A percentile compares a stretch with the other conserved stretches of the same genome.
Conservation (phyloP, 129 eudicot species). For the Kitagawia praeruptora region DNA sequence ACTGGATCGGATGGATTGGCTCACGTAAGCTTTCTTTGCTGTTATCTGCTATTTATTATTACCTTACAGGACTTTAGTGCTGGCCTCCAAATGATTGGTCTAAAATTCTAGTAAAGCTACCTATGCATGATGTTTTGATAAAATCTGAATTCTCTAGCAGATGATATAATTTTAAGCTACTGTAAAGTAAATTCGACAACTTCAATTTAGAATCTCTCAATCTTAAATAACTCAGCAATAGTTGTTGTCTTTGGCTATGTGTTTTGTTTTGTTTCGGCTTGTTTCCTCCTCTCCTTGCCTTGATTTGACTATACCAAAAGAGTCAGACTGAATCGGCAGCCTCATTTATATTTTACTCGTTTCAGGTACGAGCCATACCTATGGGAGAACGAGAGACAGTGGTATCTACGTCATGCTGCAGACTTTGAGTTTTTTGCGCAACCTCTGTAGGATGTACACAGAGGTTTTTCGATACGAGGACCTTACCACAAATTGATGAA, state of each 20-base stretch:
- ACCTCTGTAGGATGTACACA: constrained; percentile 40
- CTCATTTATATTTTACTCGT: constrained; percentile 10
- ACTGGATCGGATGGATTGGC: constrained; percentile 97
- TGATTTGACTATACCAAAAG: not conserved
- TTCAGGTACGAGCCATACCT: constrained; percentile 86
- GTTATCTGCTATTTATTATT: not conserved
- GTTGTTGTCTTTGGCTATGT: not conserved
- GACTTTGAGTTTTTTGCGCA: constrained; percentile 91
- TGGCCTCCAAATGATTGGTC: too few relatives aligned
- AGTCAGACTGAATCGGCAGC: constrained; percentile 4
- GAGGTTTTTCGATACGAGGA: constrained; percentile 39
- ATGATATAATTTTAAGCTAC: too few relatives aligned
- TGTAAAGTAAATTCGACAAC: too few relatives aligned
- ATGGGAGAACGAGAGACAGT: constrained; percentile 91
- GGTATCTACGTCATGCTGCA: constrained; percentile 72
- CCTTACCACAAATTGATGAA: too few relatives aligned
- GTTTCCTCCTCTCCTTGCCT: not conserved
- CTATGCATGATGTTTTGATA: too few relatives aligned
- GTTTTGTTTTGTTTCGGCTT: not conserved
- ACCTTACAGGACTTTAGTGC: too few relatives aligned
- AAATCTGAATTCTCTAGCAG: not conserved
- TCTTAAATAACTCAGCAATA: not conserved
- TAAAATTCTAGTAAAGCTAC: too few relatives aligned
- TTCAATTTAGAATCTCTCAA: not conserved
- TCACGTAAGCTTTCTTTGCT: constrained; percentile 48